Evolutionary conservation across 371 early-diverging fungal species (phyloP), one percentile per base, ranked within the genome.

Genomic region (Mortierella sp.): DNA sequence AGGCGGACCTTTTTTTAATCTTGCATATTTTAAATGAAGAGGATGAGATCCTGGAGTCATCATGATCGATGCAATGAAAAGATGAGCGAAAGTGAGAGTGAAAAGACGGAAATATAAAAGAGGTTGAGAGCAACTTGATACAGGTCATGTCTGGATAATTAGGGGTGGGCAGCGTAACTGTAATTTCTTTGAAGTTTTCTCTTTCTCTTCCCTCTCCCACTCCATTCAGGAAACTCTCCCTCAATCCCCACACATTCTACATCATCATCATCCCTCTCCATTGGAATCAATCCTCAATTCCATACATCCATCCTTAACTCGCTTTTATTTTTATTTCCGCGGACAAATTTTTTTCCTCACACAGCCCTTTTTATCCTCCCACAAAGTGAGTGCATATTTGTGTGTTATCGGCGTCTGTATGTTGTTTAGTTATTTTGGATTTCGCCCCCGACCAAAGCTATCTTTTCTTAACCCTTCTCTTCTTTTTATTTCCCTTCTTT

Each of bases 151-250:
- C n/a, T n/a, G n/a, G n/a, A n/a, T n/a, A n/a, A n/a, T n/a, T n/a
- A n/a, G n/a, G n/a, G n/a, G n/a, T n/a, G n/a, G n/a, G n/a, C n/a
- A n/a, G n/a, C n/a, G n/a, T n/a, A n/a, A n/a, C n/a, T n/a, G n/a
- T n/a, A n/a, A n/a, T n/a, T n/a, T 19, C 28, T 53, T 53, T 23
- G 28, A 53, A 53, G 53, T 53, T 53, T 28, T 53, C 53, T 49
- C 34, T 31, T 34, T 66, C 59, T 58, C 59, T 58, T 58, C 59
- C 66, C 40, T 43, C 35, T 34, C 34, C 35, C 40, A 55, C 26
- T 43, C 37, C 49, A 13, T 34, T 37, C 45, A 45, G 45, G 45
- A 45, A 45, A 19, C 54, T 43, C 35, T 43, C n/a, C 49, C 35
- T 45, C 17, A 6, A 19, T n/a, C 45, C 6, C 1, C 17, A 6